These are phyloP conservation scores for Crithidia fasciculata DNA, from an alignment of 208 protist genomes.

Conservation along the genomic window DNA sequence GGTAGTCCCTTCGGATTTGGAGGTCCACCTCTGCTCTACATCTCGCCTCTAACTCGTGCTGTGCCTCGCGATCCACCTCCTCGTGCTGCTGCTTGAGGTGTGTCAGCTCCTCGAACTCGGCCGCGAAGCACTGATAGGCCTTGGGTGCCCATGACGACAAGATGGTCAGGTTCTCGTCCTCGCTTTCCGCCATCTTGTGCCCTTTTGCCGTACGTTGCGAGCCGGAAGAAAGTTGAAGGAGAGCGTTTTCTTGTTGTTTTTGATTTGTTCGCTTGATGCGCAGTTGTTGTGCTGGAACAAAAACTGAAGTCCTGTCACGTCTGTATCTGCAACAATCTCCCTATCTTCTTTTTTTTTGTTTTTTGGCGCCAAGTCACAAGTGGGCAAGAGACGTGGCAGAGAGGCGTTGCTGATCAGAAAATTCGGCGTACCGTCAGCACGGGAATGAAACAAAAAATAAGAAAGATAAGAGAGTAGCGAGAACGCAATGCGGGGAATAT, in stretches of 20 bases:
- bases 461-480: no score
- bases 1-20: conserved; percentile 31
- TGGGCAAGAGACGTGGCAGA: no score
- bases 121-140: conserved; percentile 56
- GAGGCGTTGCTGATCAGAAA: no score
- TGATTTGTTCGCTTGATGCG: not conserved
- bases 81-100: conserved; percentile 50
- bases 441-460: no score
- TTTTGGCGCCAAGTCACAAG: no score
- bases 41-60: conserved; percentile 36
- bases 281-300: no score
- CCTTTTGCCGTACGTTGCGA: not conserved
- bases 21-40: conserved; percentile 43
- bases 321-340: not conserved
- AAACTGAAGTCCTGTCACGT: not conserved
- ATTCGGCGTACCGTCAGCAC: no score
- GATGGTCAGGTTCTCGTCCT: conserved; percentile 49
- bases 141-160: conserved; percentile 62
- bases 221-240: no score
- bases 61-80: conserved; percentile 20
- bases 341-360: no score
- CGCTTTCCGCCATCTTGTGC: conserved; percentile 25
- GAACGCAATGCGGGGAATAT: no score
- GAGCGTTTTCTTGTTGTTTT: not conserved
- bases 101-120: conserved; percentile 67